A percentile compares a stretch with the other conserved stretches of the same genome.
phyloP scores from a whole-genome alignment of 169 alveolate genomes.

The Plasmodium sp. region DNA sequence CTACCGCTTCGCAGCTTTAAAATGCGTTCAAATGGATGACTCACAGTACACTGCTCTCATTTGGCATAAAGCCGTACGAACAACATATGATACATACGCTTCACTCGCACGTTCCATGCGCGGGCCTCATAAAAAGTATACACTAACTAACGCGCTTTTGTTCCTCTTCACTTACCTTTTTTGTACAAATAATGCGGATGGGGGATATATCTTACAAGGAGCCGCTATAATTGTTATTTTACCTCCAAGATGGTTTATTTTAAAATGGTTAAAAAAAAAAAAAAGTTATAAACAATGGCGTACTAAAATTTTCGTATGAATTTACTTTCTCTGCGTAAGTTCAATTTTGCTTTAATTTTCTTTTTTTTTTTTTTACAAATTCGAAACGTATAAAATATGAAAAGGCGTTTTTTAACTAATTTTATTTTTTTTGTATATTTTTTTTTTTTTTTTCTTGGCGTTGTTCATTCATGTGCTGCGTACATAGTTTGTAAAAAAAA shows the following conservation, averaged over 20 bases:
- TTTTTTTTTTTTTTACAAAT: background rate
- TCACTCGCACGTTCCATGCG: background rate
- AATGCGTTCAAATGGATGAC: background rate
- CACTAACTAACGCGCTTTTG: background rate
- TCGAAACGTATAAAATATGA: background rate
- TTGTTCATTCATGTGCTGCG: background rate
- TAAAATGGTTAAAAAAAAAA: background rate
- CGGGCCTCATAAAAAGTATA: background rate
- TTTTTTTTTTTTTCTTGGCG: background rate
- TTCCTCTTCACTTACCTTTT: background rate
- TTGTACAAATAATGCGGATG: background rate
- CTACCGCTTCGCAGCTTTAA: background rate
- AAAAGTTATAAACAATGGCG: background rate
- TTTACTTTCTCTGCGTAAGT: background rate
- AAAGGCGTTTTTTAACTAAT: background rate
- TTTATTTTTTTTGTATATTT: background rate
- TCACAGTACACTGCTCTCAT: background rate
- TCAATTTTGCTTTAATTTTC: background rate
- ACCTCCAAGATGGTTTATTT: background rate
- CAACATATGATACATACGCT: background rate
- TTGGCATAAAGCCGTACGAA: background rate
- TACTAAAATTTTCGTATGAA: background rate
- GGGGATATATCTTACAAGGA: background rate
- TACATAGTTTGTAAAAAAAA: background rate
- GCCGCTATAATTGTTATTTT: background rate